Percentiles rank a stretch among this genome's conserved stretches.
phyloP scores from a whole-genome alignment of 169 alveolate species.

The Cryptosporidium canis region DNA sequence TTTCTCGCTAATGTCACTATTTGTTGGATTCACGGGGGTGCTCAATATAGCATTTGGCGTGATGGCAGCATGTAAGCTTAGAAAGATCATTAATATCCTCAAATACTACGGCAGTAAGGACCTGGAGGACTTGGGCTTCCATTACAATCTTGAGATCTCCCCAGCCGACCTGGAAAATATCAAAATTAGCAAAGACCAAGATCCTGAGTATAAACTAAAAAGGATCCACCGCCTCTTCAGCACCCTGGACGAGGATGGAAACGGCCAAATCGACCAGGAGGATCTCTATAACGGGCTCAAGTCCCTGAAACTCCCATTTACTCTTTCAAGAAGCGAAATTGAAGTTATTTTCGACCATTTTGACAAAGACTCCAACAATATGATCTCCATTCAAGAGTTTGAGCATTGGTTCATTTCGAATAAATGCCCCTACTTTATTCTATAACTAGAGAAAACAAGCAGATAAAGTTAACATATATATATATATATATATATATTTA shows the following conservation, averaged over 20 bases:
- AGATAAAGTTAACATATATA: not conserved
- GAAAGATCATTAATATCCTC: constrained; percentile 33
- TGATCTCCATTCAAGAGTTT: constrained; percentile 44
- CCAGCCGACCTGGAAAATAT: not conserved
- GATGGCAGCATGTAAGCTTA: constrained; percentile 47
- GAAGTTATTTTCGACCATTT: constrained; percentile 47
- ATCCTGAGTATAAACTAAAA: constrained; percentile 38
- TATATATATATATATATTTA: not conserved
- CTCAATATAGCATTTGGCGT: constrained; percentile 43
- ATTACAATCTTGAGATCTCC: not conserved
- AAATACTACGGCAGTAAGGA: constrained; percentile 36
- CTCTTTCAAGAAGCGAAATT: constrained; percentile 4
- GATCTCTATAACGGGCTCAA: constrained; percentile 11
- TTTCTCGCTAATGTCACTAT: constrained; percentile 19
- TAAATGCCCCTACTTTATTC: constrained; percentile 43
- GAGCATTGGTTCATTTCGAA: constrained; percentile 59
- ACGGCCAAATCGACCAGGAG: constrained; percentile 26
- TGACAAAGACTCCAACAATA: constrained; percentile 5
- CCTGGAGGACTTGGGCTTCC: constrained; percentile 2
- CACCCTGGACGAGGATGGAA: constrained; percentile 54
- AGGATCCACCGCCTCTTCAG: constrained; percentile 40
- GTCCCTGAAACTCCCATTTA: constrained; percentile 14
- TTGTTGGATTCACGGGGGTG: constrained; percentile 27
- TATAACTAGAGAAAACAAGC: not conserved
- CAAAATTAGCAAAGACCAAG: constrained; percentile 5